Percentiles rank a stretch among this genome's conserved stretches.
phyloP scores from a whole-genome alignment of 805 yeast species.

The Starmerella vaccinii region DNA sequence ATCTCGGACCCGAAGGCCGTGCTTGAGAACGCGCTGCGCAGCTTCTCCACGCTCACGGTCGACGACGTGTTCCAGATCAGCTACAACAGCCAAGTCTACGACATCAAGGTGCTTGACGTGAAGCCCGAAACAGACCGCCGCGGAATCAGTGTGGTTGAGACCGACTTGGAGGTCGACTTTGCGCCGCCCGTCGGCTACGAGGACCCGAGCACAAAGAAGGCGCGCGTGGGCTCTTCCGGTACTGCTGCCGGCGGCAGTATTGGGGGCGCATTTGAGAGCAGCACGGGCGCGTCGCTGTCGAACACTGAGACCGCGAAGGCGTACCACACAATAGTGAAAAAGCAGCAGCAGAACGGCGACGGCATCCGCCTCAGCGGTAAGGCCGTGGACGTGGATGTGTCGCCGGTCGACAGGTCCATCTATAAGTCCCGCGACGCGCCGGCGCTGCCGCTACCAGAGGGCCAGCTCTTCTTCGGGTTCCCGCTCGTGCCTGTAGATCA shows the following conservation, averaged over 20 bases:
- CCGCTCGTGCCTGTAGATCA: constrained; percentile 47
- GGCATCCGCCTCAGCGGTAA: constrained; percentile 23
- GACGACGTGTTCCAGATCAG: constrained; percentile 74
- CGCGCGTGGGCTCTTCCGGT: constrained; percentile 7
- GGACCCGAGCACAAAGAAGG: constrained; percentile 36
- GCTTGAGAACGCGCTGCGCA: constrained; percentile 79
- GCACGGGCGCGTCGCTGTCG: constrained; percentile 1
- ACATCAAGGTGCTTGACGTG: constrained; percentile 74
- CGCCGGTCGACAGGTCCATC: constrained; percentile 21
- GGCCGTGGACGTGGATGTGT: constrained; percentile 13
- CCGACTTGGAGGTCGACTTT: constrained; percentile 93
- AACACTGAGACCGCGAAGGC: constrained; percentile 1
- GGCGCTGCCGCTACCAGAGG: constrained; percentile 64
- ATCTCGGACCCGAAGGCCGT: constrained; percentile 96
- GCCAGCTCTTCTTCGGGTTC: constrained; percentile 87
- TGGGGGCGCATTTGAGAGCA: constrained; percentile 2
- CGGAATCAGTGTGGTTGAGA: constrained; percentile 90
- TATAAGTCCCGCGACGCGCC: constrained; percentile 38
- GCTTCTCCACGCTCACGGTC: constrained; percentile 77
- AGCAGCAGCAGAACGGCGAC: not conserved
- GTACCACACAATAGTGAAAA: constrained; percentile 10
- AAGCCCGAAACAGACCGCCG: constrained; percentile 58
- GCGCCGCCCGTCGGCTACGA: constrained; percentile 99
- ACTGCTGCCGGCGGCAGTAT: not conserved
- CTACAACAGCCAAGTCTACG: constrained; percentile 69